Evolutionary conservation across 2,329 filamentous ascomycete species (phyloP).

Genomic region (Colletotrichum sp.): DNA sequence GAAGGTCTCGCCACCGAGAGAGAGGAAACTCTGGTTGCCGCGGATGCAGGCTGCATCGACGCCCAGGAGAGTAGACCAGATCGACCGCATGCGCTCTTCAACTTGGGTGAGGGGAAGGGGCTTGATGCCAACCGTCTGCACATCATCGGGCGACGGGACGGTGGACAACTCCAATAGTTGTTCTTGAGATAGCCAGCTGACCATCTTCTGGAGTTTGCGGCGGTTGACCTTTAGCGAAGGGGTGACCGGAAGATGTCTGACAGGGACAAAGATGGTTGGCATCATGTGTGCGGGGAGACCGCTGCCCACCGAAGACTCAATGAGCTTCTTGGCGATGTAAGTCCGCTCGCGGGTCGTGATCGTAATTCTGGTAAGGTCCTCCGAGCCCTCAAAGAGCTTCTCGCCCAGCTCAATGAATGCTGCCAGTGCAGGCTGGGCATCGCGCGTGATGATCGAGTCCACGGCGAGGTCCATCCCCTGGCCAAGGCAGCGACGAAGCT

Average conservation of each 20-base stretch:
- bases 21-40: conserved; percentile 48
- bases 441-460: conserved; percentile 51
- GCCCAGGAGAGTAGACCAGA: conserved; percentile 51
- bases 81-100: conserved; percentile 50
- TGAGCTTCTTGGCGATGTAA: conserved; percentile 47
- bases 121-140: conserved; percentile 41
- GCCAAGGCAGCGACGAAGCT: conserved; percentile 51
- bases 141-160: conserved; percentile 39
- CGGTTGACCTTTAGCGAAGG: conserved; percentile 56
- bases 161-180: conserved; percentile 47
- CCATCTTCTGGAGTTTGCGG: conserved; percentile 49
- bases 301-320: conserved; percentile 44
- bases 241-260: conserved; percentile 53
- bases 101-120: conserved; percentile 51
- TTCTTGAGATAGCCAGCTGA: conserved; percentile 43
- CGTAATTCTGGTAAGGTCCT: conserved; percentile 42
- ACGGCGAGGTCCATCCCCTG: conserved; percentile 53
- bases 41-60: conserved; percentile 44
- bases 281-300: conserved; percentile 44
- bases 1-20: conserved; percentile 50
- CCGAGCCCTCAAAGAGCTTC: conserved; percentile 37
- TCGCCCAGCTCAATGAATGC: conserved; percentile 56
- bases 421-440: conserved; percentile 45
- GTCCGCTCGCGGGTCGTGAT: conserved; percentile 46
- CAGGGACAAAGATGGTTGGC: conserved; percentile 53